These are phyloP conservation scores for Colletotrichum plurivorum DNA, from an alignment of 2,329 filamentous ascomycete species.

Conservation along the genomic window DNA sequence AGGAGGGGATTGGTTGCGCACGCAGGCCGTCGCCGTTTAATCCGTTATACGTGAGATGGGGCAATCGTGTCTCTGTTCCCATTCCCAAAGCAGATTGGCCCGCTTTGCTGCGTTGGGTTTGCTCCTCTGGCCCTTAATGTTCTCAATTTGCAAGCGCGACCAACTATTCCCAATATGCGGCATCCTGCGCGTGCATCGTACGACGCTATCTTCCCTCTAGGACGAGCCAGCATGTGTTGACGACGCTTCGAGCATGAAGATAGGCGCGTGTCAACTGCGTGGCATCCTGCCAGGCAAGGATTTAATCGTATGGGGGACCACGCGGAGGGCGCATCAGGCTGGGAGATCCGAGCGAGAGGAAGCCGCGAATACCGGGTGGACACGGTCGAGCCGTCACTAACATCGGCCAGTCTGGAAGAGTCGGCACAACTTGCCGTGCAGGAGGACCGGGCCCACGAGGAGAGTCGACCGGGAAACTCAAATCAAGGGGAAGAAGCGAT, in stretches of 20 bases:
- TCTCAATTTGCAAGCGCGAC: no score
- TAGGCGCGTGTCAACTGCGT: conserved; percentile 7
- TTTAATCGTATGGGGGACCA: conserved; percentile 14
- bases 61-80: background rate
- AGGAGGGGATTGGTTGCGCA: conserved; percentile 21
- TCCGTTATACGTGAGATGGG: background rate
- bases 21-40: conserved; percentile 19
- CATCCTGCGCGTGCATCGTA: background rate
- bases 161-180: no score
- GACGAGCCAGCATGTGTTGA: background rate
- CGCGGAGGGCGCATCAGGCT: conserved; percentile 18
- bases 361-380: conserved; percentile 28
- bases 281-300: conserved; percentile 10
- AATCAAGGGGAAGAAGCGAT: background rate
- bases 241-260: background rate
- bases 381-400: conserved; percentile 18
- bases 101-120: no score
- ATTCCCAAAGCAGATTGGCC: background rate
- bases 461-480: conserved; percentile 13
- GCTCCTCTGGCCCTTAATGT: no score
- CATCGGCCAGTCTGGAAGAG: conserved; percentile 17
- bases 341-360: conserved; percentile 24
- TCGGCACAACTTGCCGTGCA: conserved; percentile 33
- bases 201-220: conserved; percentile 1
- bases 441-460: conserved; percentile 16